These are phyloP conservation scores for Euptelea pleiosperma DNA, from an alignment of 164 flowering plant species.

Conservation along the genomic window DNA sequence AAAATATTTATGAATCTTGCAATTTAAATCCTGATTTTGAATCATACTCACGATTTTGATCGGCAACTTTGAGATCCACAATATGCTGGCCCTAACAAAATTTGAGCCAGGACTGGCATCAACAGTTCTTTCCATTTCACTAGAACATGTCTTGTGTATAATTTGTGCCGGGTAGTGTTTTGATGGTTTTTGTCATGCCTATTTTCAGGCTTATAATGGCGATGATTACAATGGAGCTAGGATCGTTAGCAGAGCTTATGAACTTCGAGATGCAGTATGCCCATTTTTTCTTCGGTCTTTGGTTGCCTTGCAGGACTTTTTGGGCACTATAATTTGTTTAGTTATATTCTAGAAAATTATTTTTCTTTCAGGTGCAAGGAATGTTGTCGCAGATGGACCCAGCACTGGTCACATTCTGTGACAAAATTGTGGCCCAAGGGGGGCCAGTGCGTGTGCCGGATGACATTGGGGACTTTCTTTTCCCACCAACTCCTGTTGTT, in stretches of 20 bases:
- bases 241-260: constrained; percentile 88
- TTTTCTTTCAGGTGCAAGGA: constrained; percentile 65
- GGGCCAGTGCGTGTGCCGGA: constrained; percentile 69
- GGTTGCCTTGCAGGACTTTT: neutral
- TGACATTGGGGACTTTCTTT: constrained; percentile 35
- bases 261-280: constrained; percentile 87
- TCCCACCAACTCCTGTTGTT: constrained; percentile 53
- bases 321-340: too few species aligned
- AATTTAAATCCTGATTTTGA: too few species aligned
- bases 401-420: constrained; percentile 72
- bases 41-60: too few species aligned
- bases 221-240: constrained; percentile 87
- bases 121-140: too few species aligned
- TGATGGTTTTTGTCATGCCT: too few species aligned
- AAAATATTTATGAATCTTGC: too few species aligned
- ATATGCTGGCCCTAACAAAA: too few species aligned
- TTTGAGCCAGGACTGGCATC: too few species aligned
- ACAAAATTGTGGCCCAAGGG: constrained; percentile 83
- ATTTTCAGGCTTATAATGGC: constrained; percentile 73
- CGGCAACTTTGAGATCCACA: too few species aligned
- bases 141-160: too few species aligned
- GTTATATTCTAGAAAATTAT: too few species aligned
- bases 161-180: too few species aligned
- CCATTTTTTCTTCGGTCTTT: neutral
- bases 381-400: constrained; percentile 96